phyloP scores from a whole-genome alignment of 352 stramenopile genomes.

The Globisporangium paroecandrum region DNA sequence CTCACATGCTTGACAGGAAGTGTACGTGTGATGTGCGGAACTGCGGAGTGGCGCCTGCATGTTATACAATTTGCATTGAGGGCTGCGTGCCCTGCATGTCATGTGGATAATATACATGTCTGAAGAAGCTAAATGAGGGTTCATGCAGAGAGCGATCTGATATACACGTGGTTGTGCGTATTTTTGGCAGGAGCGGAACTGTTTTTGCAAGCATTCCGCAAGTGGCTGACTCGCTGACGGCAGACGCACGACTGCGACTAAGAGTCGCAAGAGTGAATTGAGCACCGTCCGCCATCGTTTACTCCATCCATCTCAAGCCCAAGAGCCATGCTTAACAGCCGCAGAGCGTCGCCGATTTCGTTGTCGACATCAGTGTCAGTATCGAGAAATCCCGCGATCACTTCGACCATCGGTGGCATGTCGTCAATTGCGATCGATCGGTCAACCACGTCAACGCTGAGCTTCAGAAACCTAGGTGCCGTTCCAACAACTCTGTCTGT shows the following conservation, averaged over 20 bases:
- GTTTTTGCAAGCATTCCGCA: background rate
- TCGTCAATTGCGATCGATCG: background rate
- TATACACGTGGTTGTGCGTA: background rate
- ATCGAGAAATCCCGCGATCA: background rate
- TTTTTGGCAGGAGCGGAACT: background rate
- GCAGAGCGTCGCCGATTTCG: conserved; percentile 1
- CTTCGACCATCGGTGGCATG: background rate
- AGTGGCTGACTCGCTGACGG: background rate
- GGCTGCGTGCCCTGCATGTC: background rate
- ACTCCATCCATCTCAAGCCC: background rate
- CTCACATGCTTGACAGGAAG: background rate
- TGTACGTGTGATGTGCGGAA: background rate
- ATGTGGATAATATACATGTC: background rate
- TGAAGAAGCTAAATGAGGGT: background rate
- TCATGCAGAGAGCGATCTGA: background rate
- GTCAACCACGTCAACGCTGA: conserved; percentile 6
- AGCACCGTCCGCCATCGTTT: background rate
- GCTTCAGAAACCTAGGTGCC: background rate
- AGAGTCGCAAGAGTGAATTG: background rate
- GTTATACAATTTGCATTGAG: background rate
- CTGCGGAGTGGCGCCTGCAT: background rate
- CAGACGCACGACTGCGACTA: background rate
- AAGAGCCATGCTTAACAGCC: background rate
- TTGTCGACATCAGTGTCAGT: background rate
- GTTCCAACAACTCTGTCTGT: background rate